Evolutionary conservation across 345 rosid species (phyloP).

Genomic region (Alliaria petiolata): DNA sequence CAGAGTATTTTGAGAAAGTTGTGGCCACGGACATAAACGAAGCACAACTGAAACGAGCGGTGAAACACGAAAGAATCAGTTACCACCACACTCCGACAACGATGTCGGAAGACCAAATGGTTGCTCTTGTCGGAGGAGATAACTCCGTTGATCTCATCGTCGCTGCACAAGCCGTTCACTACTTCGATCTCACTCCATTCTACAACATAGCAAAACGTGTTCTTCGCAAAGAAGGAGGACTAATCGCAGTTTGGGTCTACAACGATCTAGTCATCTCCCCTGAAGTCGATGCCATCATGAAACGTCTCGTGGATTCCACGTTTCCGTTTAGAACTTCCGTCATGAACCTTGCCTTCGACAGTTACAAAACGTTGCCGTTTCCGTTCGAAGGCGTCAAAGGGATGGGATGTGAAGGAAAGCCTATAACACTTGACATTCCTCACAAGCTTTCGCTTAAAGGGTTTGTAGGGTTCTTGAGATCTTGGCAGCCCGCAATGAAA

Average conservation of each 20-base stretch:
- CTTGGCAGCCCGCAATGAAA: slow-evolving; percentile 34
- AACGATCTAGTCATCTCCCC: slow-evolving; percentile 25
- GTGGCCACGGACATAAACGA: slow-evolving; percentile 58
- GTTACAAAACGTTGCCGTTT: slow-evolving; percentile 29
- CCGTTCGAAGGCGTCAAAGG: slow-evolving; percentile 27
- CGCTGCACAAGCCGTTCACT: slow-evolving; percentile 34
- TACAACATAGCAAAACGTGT: slow-evolving; percentile 34
- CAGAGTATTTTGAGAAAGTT: slow-evolving; percentile 55
- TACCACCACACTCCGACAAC: slow-evolving; percentile 53
- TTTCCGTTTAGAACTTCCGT: slow-evolving; percentile 20
- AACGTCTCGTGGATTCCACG: slow-evolving; percentile 30
- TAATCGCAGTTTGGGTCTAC: slow-evolving; percentile 32
- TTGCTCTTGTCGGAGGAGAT: slow-evolving; percentile 46
- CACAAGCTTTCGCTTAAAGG: slow-evolving; percentile 35
- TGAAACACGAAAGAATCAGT: slow-evolving; percentile 38
- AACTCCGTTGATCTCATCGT: slow-evolving; percentile 45
- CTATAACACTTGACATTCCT: slow-evolving; percentile 27
- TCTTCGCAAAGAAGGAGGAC: slow-evolving; percentile 25
- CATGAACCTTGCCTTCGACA: slow-evolving; percentile 31
- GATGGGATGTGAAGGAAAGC: slow-evolving; percentile 32
- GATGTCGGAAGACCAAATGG: slow-evolving; percentile 46
- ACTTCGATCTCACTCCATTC: slow-evolving; percentile 23
- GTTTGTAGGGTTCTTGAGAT: slow-evolving; percentile 30
- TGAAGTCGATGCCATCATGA: slow-evolving; percentile 32
- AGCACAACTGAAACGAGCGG: slow-evolving; percentile 46